Evolutionary conservation across 441 rosid species (phyloP), one percentile per base, ranked within the genome.

Genomic region (Corymbia citriodora): DNA sequence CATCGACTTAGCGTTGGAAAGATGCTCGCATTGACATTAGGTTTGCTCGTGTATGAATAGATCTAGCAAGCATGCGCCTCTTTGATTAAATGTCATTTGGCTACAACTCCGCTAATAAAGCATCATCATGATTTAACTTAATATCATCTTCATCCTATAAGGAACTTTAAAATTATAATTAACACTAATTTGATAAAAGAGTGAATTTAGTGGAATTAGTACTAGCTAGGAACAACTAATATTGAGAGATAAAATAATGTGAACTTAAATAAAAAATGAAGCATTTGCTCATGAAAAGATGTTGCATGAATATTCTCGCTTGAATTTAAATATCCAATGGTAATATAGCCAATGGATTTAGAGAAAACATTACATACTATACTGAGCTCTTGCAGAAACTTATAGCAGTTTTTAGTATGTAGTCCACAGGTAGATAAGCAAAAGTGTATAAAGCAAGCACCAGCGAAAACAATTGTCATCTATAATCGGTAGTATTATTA

Each of bases 321-420:
- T 57, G 63, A 57, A 57, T 57, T 57, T 10, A 57, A 57, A 57
- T 0, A 57, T 0, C 63, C 63, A 57, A 57, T 0, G 6, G 29
- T 10, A 57, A 57, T 10, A 57, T 1, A 10, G 81, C 2, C 25
- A 70, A 1, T 70, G 48, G 9, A 25, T 17, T 0, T 0, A 70
- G 81, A 33, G 4, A 70, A 70, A 1, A 7, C 48, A 70, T 33
- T 18, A 2, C 13, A 18, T 33, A 18, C 74, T 31, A n/a, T 31
- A 68, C 74, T 68, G 40, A 68, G 16, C 3, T 68, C 3, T 68
- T 68, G 74, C 2, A 68, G 40, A 65, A 68, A 68, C 11, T 68
- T 68, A 68, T 68, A 3, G 7, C 0, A 1, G 40, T 2, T 68
- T 0, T 68, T 33, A 17, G 0, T 70, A 70, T 33, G 81, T 70